A percentile compares a stretch with the other conserved stretches of the same genome.
Conservation (phyloP, 495 filamentous ascomycete species). For the Lophiotrema nucula region DNA sequence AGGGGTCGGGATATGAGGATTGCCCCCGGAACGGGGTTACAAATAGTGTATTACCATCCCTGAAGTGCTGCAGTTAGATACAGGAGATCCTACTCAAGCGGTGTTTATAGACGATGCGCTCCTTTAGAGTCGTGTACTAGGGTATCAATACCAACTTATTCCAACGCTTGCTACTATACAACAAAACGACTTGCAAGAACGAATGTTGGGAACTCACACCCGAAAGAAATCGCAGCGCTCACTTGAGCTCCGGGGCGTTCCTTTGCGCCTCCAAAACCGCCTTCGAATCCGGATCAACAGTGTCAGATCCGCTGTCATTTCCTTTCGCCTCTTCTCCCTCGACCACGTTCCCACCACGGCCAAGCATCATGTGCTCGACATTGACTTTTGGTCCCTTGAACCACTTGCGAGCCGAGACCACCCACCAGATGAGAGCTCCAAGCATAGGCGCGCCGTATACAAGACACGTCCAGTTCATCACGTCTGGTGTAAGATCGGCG, state of each 20-base stretch:
- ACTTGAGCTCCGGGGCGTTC: not conserved
- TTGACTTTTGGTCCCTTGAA: conserved; percentile 74
- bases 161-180: too few relatives aligned
- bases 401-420: conserved; percentile 65
- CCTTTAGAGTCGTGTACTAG: too few relatives aligned
- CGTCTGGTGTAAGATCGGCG: conserved; percentile 49
- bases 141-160: too few relatives aligned
- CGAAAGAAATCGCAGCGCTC: too few relatives aligned
- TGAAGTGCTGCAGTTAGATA: too few relatives aligned
- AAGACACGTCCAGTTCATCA: conserved; percentile 75
- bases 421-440: conserved; percentile 65
- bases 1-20: too few relatives aligned
- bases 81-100: too few relatives aligned
- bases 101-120: too few relatives aligned
- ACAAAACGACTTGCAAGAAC: too few relatives aligned
- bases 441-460: conserved; percentile 65
- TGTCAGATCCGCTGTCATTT: conserved; percentile 19
- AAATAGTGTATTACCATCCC: too few relatives aligned
- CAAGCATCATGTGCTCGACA: conserved; percentile 50
- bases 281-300: not conserved
- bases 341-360: conserved; percentile 32
- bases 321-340: conserved; percentile 33
- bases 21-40: too few relatives aligned
- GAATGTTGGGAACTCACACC: too few relatives aligned
- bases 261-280: not conserved